Evolutionary conservation across 2,329 filamentous ascomycete genomes (phyloP).

Genomic region (Talaromyces sp.): DNA sequence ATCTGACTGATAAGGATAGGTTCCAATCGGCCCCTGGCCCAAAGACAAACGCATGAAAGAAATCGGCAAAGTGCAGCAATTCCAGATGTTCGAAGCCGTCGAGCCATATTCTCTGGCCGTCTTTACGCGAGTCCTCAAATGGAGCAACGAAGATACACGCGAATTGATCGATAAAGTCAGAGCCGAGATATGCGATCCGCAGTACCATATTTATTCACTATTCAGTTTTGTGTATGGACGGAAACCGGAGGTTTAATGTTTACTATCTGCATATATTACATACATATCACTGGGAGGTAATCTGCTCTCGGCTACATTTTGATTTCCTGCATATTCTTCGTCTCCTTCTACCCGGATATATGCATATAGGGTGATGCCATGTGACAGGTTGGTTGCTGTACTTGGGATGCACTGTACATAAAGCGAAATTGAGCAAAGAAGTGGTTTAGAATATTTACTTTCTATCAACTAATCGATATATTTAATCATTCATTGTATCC

Average conservation of each 20-base stretch:
- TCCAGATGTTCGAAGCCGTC: slow-evolving; percentile 24
- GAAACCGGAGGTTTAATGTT: slow-evolving; percentile 16
- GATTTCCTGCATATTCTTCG: not conserved
- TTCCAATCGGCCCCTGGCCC: slow-evolving; percentile 51
- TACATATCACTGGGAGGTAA: not conserved
- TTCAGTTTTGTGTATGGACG: slow-evolving; percentile 19
- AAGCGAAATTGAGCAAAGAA: not conserved
- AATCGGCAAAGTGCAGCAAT: slow-evolving; percentile 35
- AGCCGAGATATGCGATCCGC: slow-evolving; percentile 29
- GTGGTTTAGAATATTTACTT: not conserved
- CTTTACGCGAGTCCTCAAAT: slow-evolving; percentile 28
- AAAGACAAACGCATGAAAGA: slow-evolving; percentile 48
- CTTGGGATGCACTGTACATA: not conserved
- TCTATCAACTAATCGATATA: not conserved
- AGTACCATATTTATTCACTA: slow-evolving; percentile 28
- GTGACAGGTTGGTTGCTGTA: not conserved
- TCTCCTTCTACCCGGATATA: not conserved
- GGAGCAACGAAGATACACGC: slow-evolving; percentile 29
- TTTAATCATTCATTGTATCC: not conserved
- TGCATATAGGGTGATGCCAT: not conserved
- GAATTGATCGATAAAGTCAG: slow-evolving; percentile 32
- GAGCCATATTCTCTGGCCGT: slow-evolving; percentile 26
- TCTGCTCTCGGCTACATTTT: not conserved
- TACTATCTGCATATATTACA: not conserved
- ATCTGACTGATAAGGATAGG: slow-evolving; percentile 21